Conservation (phyloP, 495 filamentous ascomycete genomes). For the Echria macrotheca region DNA sequence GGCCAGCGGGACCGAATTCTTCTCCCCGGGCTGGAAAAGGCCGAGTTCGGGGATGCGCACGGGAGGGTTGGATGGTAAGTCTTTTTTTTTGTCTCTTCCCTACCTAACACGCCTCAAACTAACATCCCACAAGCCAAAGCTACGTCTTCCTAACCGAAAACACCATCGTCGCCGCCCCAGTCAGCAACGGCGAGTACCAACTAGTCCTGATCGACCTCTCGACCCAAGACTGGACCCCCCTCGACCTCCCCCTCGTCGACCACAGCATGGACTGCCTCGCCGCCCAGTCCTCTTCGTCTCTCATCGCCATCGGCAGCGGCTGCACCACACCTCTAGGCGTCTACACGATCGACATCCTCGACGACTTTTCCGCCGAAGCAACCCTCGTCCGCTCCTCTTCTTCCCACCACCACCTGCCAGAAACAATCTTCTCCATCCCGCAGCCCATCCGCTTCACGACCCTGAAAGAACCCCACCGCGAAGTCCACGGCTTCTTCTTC, state of each 20-base stretch:
- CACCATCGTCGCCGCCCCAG: constrained; percentile 30
- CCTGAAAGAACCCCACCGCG: constrained; percentile 16
- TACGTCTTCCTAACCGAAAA: constrained; percentile 35
- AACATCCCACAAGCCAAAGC: constrained; percentile 22
- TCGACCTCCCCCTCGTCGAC: constrained; percentile 12
- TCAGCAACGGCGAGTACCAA: constrained; percentile 19
- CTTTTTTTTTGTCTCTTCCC: neutral
- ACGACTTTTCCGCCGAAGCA: neutral
- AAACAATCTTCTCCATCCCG: constrained; percentile 26
- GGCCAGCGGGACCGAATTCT: constrained; percentile 11
- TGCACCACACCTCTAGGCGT: constrained; percentile 17
- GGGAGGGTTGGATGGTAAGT: constrained; percentile 38
- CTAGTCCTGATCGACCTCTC: constrained; percentile 29
- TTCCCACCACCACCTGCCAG: constrained; percentile 18
- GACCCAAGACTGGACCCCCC: constrained; percentile 10
- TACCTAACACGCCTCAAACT: neutral
- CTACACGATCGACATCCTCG: constrained; percentile 20
- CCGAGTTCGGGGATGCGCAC: constrained; percentile 36
- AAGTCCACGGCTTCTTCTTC: constrained; percentile 40
- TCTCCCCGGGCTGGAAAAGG: constrained; percentile 33
- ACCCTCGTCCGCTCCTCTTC: neutral
- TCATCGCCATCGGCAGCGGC: constrained; percentile 26
- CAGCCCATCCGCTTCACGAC: constrained; percentile 33
- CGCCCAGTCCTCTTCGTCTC: constrained; percentile 17
- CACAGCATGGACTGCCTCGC: constrained; percentile 12